Evolutionary conservation across 2,329 filamentous ascomycete genomes (phyloP), one percentile per base, ranked within the genome.

Genomic region (Alternaria sp.): DNA sequence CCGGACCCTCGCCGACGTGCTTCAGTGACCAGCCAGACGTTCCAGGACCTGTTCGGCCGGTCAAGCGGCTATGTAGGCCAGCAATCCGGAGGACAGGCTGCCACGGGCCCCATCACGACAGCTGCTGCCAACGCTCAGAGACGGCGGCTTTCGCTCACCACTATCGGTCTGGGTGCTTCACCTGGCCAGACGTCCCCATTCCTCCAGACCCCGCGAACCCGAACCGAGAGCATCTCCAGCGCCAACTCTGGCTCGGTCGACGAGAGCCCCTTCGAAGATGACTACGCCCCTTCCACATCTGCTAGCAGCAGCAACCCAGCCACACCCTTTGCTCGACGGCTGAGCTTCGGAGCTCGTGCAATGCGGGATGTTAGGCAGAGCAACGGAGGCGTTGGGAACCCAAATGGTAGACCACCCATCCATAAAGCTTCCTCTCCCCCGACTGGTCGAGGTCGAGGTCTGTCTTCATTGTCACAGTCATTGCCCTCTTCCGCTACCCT

Each of bases 271-370:
- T 83, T 85, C 64, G 83, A 84, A 66, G 91, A 94, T 63, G 82
- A 84, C 57, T 80, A 84, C 43, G 79, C 83, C n/a, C 78, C 81
- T 55, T 80, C 81, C 83, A 63, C 67, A 23, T 87, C 85, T 73
- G 86, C 86, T 83, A 61, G 72, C 8, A 87, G 85, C 74, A 87
- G 86, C 70, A 85, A 86, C 15, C 90, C 92, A 32, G 86, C 84
- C 57, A 92, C 91, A 12, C 92, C 93, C 32, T 95, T 94, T 77
- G 88, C 88, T 63, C 90, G 94, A 71, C 91, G 94, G 62, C 90
- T 97, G 84, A 97, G 94, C 81, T 96, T 97, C 75, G 94, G 95
- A 65, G 91, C 91, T 65, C 89, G 93, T 79, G 92, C 92, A 68
- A 85, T 93, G 80, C 87, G 89, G 72, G 90, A 89, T 80, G 87